These are phyloP conservation scores for Cercophora sp. DNA, from an alignment of 495 filamentous ascomycete species.

Conservation along the genomic window DNA sequence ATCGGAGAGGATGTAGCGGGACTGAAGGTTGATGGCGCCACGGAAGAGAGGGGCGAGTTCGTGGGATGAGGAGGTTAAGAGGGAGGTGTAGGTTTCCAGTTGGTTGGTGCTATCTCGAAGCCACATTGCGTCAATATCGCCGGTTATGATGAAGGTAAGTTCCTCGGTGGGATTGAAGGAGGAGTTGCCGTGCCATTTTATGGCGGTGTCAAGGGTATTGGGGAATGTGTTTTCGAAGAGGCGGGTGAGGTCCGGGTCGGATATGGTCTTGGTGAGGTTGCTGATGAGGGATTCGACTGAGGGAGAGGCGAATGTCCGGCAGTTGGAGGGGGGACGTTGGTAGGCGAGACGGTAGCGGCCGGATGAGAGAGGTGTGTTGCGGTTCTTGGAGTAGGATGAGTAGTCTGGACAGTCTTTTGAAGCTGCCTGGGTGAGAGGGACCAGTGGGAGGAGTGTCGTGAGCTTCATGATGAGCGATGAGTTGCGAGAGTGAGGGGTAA, in stretches of 20 bases:
- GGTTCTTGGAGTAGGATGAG: slow-evolving; percentile 40
- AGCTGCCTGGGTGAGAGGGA: neutral
- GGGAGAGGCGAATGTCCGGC: slow-evolving; percentile 58
- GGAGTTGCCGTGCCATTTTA: slow-evolving; percentile 58
- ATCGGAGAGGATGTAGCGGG: slow-evolving; percentile 52
- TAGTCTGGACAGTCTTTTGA: slow-evolving; percentile 50
- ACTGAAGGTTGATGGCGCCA: slow-evolving; percentile 57
- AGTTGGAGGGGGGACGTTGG: slow-evolving; percentile 51
- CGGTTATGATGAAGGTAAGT: slow-evolving; percentile 45
- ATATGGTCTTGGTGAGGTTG: slow-evolving; percentile 45
- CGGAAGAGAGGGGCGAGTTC: slow-evolving; percentile 57
- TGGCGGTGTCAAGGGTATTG: slow-evolving; percentile 65
- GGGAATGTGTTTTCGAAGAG: slow-evolving; percentile 64
- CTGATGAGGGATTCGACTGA: slow-evolving; percentile 52
- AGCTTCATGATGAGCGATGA: no score
- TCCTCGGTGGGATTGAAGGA: slow-evolving; percentile 41
- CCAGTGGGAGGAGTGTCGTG: no score
- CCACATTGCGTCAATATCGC: slow-evolving; percentile 78
- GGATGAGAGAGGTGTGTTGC: slow-evolving; percentile 42
- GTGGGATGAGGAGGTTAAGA: slow-evolving; percentile 46
- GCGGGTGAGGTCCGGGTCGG: slow-evolving; percentile 61
- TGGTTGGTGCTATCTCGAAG: slow-evolving; percentile 66
- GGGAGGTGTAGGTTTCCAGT: slow-evolving; percentile 57
- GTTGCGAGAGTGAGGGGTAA: no score
- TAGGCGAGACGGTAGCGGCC: slow-evolving; percentile 49